Evolutionary conservation across 768 basidiomycete species (phyloP).

Genomic region (Mycena rosella): DNA sequence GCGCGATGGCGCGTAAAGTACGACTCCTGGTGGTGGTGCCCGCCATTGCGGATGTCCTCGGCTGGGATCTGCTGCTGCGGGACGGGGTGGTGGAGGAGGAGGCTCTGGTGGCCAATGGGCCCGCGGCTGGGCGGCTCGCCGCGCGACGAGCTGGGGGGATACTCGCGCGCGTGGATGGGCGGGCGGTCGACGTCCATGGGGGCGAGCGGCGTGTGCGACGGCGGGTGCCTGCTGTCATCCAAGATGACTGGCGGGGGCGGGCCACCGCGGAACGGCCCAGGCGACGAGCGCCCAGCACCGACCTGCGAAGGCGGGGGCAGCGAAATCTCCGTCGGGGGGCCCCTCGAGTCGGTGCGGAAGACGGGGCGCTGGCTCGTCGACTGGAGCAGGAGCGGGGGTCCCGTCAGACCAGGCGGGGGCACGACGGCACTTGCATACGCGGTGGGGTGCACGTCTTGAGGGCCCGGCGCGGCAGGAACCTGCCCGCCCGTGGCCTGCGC

Average conservation of each 20-base stretch:
- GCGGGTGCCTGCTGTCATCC: constrained; percentile 78
- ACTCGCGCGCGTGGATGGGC: constrained; percentile 66
- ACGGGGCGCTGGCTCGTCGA: constrained; percentile 63
- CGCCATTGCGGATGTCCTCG: constrained; percentile 63
- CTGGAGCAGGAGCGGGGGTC: constrained; percentile 76
- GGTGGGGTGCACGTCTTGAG: constrained; percentile 96
- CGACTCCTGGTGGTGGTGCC: constrained; percentile 67
- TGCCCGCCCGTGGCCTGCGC: constrained; percentile 82
- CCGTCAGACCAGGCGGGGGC: constrained; percentile 76
- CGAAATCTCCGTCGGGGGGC: constrained; percentile 66
- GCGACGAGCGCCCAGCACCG: constrained; percentile 61
- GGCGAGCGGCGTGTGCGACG: constrained; percentile 78
- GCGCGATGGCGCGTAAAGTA: constrained; percentile 68
- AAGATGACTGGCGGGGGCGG: constrained; percentile 86
- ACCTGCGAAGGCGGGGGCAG: constrained; percentile 73
- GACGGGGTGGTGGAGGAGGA: constrained; percentile 77
- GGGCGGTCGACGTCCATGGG: constrained; percentile 84
- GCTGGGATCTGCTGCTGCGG: constrained; percentile 68
- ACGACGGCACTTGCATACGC: constrained; percentile 88
- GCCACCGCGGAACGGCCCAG: constrained; percentile 85
- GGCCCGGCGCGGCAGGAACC: constrained; percentile 89
- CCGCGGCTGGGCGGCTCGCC: constrained; percentile 61
- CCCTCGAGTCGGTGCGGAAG: constrained; percentile 78
- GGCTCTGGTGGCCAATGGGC: constrained; percentile 65
- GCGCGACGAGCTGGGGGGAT: constrained; percentile 47